Percentiles rank a stretch among this genome's conserved stretches.
Conservation (phyloP, 257 asterid genomes). For the Agastache rugosa region DNA sequence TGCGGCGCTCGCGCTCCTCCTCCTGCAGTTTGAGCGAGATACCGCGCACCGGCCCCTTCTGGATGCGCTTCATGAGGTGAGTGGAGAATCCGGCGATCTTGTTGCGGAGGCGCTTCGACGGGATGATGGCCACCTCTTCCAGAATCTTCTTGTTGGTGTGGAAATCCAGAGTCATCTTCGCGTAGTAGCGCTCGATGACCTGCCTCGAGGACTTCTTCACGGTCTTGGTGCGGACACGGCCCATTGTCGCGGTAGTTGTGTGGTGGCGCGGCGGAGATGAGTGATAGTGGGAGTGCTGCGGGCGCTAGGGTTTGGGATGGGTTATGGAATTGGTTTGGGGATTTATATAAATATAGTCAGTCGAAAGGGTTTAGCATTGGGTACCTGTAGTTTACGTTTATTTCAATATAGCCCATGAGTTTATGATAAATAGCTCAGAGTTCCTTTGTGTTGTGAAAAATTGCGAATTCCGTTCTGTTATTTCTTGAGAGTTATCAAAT, state of each 20-base stretch:
- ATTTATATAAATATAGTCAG: conserved; percentile 9
- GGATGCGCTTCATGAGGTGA: conserved; percentile 63
- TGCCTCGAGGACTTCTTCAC: conserved; percentile 58
- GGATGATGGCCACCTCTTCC: conserved; percentile 56
- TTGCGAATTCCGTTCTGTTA: background rate
- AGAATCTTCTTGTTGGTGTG: conserved; percentile 62
- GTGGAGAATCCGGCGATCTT: conserved; percentile 64
- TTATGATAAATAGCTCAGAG: background rate
- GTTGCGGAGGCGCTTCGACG: conserved; percentile 66
- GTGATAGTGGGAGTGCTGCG: background rate
- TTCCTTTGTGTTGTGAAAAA: background rate
- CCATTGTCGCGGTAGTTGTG: conserved; percentile 41
- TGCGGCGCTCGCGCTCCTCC: conserved; percentile 66
- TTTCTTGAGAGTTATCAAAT: background rate
- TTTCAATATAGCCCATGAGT: conserved; percentile 20
- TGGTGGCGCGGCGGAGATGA: conserved; percentile 26
- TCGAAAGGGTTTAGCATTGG: background rate
- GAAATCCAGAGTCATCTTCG: conserved; percentile 58
- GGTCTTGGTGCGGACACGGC: conserved; percentile 56
- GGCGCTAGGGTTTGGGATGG: conserved; percentile 42
- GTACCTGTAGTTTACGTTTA: conserved; percentile 1
- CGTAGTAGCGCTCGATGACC: conserved; percentile 52
- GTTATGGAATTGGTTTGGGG: background rate
- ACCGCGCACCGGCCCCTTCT: conserved; percentile 59
- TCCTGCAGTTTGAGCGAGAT: conserved; percentile 62